Percentiles rank a stretch among this genome's conserved stretches.
These are phyloP conservation scores for Fusarium heterosporum DNA, from an alignment of 2,329 filamentous ascomycete genomes.

Conservation along the genomic window DNA sequence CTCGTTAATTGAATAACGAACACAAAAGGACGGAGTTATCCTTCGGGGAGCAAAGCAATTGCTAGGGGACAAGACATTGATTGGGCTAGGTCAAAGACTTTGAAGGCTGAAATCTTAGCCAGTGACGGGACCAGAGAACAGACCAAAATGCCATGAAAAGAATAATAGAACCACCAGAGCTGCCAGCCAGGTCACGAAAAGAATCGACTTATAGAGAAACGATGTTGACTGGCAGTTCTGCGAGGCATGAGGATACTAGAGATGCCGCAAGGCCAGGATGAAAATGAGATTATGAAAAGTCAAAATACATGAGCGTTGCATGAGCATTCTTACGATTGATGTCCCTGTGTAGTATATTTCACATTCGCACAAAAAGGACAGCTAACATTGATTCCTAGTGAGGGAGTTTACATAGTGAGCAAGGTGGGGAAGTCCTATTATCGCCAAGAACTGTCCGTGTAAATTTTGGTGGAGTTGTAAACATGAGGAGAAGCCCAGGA, in stretches of 20 bases:
- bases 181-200: conserved; percentile 69
- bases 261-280: conserved; percentile 69
- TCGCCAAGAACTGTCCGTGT: conserved; percentile 37
- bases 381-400: too few species aligned
- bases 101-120: conserved; percentile 72
- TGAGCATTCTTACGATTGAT: conserved; percentile 6
- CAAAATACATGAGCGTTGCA: conserved; percentile 32
- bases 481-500: conserved; percentile 24
- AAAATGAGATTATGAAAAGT: conserved; percentile 60
- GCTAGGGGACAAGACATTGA: conserved; percentile 77
- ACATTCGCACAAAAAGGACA: too few species aligned
- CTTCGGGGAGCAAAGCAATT: conserved; percentile 75
- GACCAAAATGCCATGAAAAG: conserved; percentile 70
- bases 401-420: conserved; percentile 7
- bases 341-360: not conserved
- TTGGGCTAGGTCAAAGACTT: conserved; percentile 75
- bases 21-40: conserved; percentile 74
- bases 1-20: conserved; percentile 75
- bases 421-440: conserved; percentile 31
- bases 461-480: conserved; percentile 39
- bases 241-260: conserved; percentile 67
- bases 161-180: conserved; percentile 70
- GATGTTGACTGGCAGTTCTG: conserved; percentile 72
- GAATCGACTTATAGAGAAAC: conserved; percentile 66
- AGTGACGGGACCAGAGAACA: conserved; percentile 67